Percentiles rank a stretch among this genome's conserved stretches.
These are phyloP conservation scores for Moniliophthora roreri DNA, from an alignment of 1,284 basidiomycete genomes.

Conservation along the genomic window DNA sequence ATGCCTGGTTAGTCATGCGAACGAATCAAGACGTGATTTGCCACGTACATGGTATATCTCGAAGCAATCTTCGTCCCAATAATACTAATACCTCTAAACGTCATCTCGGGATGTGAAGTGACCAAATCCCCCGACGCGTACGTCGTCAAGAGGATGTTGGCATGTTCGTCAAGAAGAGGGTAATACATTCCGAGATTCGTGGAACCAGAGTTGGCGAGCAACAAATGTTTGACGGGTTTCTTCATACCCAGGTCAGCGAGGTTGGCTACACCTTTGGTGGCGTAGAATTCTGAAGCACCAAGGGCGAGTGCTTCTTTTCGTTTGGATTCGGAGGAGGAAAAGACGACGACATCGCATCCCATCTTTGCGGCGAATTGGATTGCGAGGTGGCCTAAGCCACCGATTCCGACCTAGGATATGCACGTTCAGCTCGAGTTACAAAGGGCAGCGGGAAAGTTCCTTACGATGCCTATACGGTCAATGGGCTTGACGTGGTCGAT, in stretches of 20 bases:
- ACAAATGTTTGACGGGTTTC: slow-evolving; percentile 12
- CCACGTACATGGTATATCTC: slow-evolving; percentile 2
- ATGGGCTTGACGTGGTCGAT: slow-evolving; percentile 32
- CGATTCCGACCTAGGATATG: too few species aligned
- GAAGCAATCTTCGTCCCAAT: neutral
- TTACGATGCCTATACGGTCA: slow-evolving; percentile 64
- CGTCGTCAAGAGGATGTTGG: neutral
- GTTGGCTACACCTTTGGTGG: slow-evolving; percentile 29
- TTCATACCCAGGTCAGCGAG: slow-evolving; percentile 30
- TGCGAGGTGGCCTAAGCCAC: slow-evolving; percentile 54
- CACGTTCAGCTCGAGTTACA: too few species aligned
- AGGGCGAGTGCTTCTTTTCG: slow-evolving; percentile 57
- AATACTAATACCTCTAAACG: neutral
- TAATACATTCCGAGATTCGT: slow-evolving; percentile 15
- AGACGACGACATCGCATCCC: slow-evolving; percentile 61
- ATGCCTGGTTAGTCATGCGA: neutral
- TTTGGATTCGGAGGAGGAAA: slow-evolving; percentile 58
- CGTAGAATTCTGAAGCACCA: slow-evolving; percentile 52
- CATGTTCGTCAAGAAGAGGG: neutral
- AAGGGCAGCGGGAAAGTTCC: too few species aligned
- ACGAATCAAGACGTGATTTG: neutral
- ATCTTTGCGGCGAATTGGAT: slow-evolving; percentile 53
- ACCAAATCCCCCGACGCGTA: neutral
- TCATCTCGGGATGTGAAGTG: neutral
- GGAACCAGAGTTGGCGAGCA: slow-evolving; percentile 13